Evolutionary conservation across 495 filamentous ascomycete species (phyloP).

Genomic region (Bacidia gigantensis): DNA sequence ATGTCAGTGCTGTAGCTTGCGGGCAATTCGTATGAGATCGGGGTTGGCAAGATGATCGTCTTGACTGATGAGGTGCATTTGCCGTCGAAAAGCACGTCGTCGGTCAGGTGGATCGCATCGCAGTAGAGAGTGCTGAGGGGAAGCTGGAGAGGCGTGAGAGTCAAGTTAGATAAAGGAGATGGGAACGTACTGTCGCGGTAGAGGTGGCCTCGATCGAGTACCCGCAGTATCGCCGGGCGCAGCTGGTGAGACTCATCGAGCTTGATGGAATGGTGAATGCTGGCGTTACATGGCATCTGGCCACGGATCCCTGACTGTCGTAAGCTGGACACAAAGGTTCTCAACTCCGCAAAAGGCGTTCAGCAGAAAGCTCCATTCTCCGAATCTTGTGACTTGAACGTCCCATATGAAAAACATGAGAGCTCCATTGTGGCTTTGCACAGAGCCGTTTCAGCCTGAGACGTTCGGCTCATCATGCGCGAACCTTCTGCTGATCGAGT

Average conservation of each 20-base stretch:
- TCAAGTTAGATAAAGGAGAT: not conserved
- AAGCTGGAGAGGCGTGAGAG: not conserved
- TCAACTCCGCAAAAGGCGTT: not conserved
- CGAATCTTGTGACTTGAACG: too few species aligned
- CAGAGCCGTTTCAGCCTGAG: too few species aligned
- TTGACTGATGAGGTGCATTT: not conserved
- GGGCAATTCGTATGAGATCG: not conserved
- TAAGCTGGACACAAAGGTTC: not conserved
- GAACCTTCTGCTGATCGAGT: too few species aligned
- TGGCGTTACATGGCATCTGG: not conserved
- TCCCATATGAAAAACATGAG: too few species aligned
- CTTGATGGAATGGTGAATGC: not conserved
- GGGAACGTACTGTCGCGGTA: not conserved
- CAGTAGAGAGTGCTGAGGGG: not conserved
- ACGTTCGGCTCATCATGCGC: too few species aligned
- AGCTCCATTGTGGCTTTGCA: too few species aligned
- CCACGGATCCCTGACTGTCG: not conserved
- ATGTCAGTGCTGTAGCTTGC: not conserved
- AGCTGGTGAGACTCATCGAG: not conserved
- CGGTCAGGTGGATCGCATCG: not conserved
- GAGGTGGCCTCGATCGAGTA: not conserved
- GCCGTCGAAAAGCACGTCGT: not conserved
- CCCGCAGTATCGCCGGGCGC: not conserved
- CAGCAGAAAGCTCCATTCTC: not conserved
- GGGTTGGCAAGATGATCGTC: not conserved